phyloP scores from a whole-genome alignment of 306 rosid species.

The Arachis stenosperma region DNA sequence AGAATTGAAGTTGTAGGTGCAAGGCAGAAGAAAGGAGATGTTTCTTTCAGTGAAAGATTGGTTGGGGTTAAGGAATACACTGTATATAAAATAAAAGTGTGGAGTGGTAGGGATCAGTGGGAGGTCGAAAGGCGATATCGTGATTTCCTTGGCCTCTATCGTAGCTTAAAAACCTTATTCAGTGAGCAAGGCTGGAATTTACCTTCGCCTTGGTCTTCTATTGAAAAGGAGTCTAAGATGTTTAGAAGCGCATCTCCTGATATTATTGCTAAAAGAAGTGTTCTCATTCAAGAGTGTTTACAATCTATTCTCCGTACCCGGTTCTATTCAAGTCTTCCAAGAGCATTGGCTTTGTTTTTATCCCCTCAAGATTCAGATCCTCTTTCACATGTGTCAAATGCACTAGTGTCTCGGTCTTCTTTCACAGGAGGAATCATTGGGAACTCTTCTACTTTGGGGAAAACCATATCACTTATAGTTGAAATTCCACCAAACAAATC shows the following conservation, averaged over 20 bases:
- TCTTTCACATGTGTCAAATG: constrained; percentile 52
- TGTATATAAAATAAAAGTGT: constrained; percentile 78
- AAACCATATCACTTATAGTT: constrained; percentile 87
- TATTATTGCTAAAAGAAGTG: constrained; percentile 88
- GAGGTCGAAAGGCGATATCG: constrained; percentile 95
- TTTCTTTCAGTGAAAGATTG: constrained; percentile 93
- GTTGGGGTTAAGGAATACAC: constrained; percentile 98
- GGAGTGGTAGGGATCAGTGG: constrained; percentile 85
- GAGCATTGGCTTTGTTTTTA: constrained; percentile 78
- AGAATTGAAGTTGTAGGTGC: constrained; percentile 96
- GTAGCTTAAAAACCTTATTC: constrained; percentile 69
- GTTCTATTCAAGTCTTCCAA: constrained; percentile 65
- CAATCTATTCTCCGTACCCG: constrained; percentile 67
- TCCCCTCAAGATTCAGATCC: constrained; percentile 76
- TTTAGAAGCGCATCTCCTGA: constrained; percentile 93
- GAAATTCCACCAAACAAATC: constrained; percentile 84
- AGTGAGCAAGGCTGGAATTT: constrained; percentile 72
- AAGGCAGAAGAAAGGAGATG: constrained; percentile 92
- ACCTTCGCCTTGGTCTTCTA: constrained; percentile 85
- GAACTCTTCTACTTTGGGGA: constrained; percentile 67
- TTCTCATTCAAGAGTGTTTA: constrained; percentile 87
- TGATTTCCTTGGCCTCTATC: constrained; percentile 77
- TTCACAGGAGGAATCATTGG: constrained; percentile 42
- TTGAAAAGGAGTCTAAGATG: constrained; percentile 83
- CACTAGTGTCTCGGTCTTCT: constrained; percentile 46